Percentiles rank a stretch among this genome's conserved stretches.
phyloP scores from a whole-genome alignment of 2,329 filamentous ascomycete species.

The Hypoxylon sp. region DNA sequence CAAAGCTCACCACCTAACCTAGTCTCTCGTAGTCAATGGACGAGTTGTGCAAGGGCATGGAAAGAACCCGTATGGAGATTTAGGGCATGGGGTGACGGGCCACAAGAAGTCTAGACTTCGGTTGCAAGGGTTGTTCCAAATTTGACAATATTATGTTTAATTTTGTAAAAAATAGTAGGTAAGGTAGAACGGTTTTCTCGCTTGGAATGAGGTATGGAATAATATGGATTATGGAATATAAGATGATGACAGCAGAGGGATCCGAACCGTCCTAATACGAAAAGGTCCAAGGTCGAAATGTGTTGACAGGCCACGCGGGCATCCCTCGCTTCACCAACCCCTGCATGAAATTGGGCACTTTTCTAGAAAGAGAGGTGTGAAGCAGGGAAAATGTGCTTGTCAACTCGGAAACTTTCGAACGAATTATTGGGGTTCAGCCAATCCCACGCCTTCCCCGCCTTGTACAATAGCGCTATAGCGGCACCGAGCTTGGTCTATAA shows the following conservation, averaged over 20 bases:
- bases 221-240: slow-evolving; percentile 8
- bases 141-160: slow-evolving; percentile 6
- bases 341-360: slow-evolving; percentile 48
- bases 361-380: slow-evolving; percentile 42
- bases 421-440: slow-evolving; percentile 29
- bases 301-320: slow-evolving; percentile 36
- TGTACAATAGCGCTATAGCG: slow-evolving; percentile 28
- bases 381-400: slow-evolving; percentile 23
- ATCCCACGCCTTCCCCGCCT: slow-evolving; percentile 41
- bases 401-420: slow-evolving; percentile 37
- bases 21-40: slow-evolving; percentile 34
- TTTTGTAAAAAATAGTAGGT: slow-evolving; percentile 12
- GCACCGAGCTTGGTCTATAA: slow-evolving; percentile 20
- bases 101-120: slow-evolving; percentile 7
- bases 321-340: slow-evolving; percentile 39
- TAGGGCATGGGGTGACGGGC: slow-evolving; percentile 17
- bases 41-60: slow-evolving; percentile 35
- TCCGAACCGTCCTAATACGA: slow-evolving; percentile 37
- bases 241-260: slow-evolving; percentile 24
- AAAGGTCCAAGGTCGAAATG: slow-evolving; percentile 33
- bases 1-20: slow-evolving; percentile 37
- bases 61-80: slow-evolving; percentile 8
- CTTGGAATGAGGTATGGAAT: not conserved
- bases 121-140: not conserved
- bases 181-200: not conserved